Conservation (phyloP, 2,329 filamentous ascomycete genomes). For the Botrytis tulipae region DNA sequence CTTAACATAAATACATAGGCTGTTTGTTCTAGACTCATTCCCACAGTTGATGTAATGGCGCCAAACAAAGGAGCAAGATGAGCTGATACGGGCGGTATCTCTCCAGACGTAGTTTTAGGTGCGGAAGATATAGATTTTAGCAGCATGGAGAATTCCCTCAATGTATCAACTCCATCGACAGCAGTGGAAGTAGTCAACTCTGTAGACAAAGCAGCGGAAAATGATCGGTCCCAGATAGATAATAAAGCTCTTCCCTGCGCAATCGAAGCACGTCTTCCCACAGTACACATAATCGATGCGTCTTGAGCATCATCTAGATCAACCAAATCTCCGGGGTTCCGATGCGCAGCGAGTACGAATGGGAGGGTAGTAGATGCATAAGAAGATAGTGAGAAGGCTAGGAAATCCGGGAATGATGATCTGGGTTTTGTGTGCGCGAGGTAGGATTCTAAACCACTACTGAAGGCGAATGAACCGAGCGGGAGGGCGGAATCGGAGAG, state of each 20-base stretch:
- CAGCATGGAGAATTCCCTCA: conserved; percentile 34
- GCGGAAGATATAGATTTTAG: conserved; percentile 31
- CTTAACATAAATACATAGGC: conserved; percentile 74
- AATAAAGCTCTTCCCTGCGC: conserved; percentile 75
- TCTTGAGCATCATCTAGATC: conserved; percentile 73
- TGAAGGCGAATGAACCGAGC: conserved; percentile 84
- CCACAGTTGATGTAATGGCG: conserved; percentile 60
- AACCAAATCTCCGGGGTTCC: conserved; percentile 50
- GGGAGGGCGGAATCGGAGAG: conserved; percentile 80
- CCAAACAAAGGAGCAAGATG: conserved; percentile 74
- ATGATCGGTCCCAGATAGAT: conserved; percentile 72
- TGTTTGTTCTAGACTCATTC: conserved; percentile 59
- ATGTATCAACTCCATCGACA: conserved; percentile 26
- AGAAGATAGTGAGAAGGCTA: conserved; percentile 67
- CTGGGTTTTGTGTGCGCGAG: conserved; percentile 62
- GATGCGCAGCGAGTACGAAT: conserved; percentile 68
- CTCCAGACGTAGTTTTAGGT: conserved; percentile 20
- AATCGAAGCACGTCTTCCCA: conserved; percentile 71
- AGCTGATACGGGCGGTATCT: conserved; percentile 50
- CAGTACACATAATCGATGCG: conserved; percentile 74
- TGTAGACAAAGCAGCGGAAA: conserved; percentile 45
- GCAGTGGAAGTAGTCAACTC: conserved; percentile 24
- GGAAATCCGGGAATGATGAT: conserved; percentile 61
- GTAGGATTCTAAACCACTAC: conserved; percentile 78
- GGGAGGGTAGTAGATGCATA: conserved; percentile 72